A percentile compares a stretch with the other conserved stretches of the same genome.
These are phyloP conservation scores for Candida vaughaniae DNA, from an alignment of 805 yeast genomes.

Conservation along the genomic window DNA sequence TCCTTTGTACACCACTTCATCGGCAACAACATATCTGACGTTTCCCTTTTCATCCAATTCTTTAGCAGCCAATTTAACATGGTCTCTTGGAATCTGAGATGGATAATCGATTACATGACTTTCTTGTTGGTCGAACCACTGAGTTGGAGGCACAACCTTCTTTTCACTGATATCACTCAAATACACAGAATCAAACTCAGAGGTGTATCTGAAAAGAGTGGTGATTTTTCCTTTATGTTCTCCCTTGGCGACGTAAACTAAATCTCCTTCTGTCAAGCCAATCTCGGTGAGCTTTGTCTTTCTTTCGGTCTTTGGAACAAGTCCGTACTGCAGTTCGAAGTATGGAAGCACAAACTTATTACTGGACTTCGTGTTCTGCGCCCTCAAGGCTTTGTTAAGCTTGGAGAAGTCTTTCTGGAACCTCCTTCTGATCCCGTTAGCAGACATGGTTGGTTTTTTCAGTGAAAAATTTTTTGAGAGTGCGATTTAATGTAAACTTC, in stretches of 20 bases:
- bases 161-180: slow-evolving; percentile 69
- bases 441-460: slow-evolving; percentile 22
- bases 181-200: slow-evolving; percentile 60
- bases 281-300: slow-evolving; percentile 52
- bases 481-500: too few species aligned
- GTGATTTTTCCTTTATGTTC: slow-evolving; percentile 72
- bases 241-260: slow-evolving; percentile 72
- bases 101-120: slow-evolving; percentile 75
- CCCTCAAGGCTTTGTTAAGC: slow-evolving; percentile 31
- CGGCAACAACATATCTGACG: slow-evolving; percentile 73
- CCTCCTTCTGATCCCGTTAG: slow-evolving; percentile 32
- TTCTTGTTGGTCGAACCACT: slow-evolving; percentile 71
- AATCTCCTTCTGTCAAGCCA: slow-evolving; percentile 71
- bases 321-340: slow-evolving; percentile 22
- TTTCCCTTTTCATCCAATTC: slow-evolving; percentile 65
- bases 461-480: slow-evolving; percentile 16
- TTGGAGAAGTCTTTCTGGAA: slow-evolving; percentile 35
- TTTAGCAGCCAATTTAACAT: slow-evolving; percentile 76
- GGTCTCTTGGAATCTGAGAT: slow-evolving; percentile 53
- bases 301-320: slow-evolving; percentile 25
- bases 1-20: slow-evolving; percentile 66
- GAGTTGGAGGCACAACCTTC: slow-evolving; percentile 65
- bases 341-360: slow-evolving; percentile 35
- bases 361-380: slow-evolving; percentile 19
- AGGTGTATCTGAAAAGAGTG: slow-evolving; percentile 57